Evolutionary conservation across 1,139 yeast species (phyloP).

Genomic region (Oligophagozyma castellii): DNA sequence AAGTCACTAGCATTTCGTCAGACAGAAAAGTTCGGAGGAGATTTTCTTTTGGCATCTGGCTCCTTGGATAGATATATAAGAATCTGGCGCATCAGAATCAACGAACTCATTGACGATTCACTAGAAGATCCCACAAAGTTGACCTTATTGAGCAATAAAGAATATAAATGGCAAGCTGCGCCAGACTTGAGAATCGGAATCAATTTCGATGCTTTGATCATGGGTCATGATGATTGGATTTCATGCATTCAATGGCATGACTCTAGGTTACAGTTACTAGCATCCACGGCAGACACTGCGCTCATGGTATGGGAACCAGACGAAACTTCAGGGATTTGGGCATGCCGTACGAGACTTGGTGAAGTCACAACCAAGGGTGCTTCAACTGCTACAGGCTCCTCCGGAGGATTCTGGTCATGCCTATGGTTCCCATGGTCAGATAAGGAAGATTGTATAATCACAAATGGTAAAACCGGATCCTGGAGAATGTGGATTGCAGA

Average conservation of each 20-base stretch:
- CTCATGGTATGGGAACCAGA: constrained; percentile 96
- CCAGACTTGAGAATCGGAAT: constrained; percentile 32
- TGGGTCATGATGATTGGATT: constrained; percentile 99
- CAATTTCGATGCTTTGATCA: constrained; percentile 79
- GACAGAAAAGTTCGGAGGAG: constrained; percentile 32
- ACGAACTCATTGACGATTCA: constrained; percentile 42
- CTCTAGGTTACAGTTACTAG: constrained; percentile 43
- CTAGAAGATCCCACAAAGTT: constrained; percentile 44
- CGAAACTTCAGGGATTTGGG: constrained; percentile 78
- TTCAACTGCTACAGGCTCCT: constrained; percentile 93
- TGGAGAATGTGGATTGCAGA: constrained; percentile 62
- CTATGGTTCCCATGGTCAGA: constrained; percentile 55
- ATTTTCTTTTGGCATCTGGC: constrained; percentile 64
- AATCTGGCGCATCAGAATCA: constrained; percentile 59
- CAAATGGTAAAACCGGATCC: constrained; percentile 87
- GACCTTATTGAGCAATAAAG: constrained; percentile 46
- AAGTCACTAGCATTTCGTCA: constrained; percentile 51
- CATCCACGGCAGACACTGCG: constrained; percentile 90
- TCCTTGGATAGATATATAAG: constrained; percentile 85
- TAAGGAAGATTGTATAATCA: constrained; percentile 40
- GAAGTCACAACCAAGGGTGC: constrained; percentile 94
- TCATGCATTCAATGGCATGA: constrained; percentile 78
- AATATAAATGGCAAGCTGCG: constrained; percentile 39
- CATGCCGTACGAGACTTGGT: constrained; percentile 68
- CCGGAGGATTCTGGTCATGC: constrained; percentile 95